Conservation (phyloP, 2,329 filamentous ascomycete genomes). For the Stenocarpella maydis region DNA sequence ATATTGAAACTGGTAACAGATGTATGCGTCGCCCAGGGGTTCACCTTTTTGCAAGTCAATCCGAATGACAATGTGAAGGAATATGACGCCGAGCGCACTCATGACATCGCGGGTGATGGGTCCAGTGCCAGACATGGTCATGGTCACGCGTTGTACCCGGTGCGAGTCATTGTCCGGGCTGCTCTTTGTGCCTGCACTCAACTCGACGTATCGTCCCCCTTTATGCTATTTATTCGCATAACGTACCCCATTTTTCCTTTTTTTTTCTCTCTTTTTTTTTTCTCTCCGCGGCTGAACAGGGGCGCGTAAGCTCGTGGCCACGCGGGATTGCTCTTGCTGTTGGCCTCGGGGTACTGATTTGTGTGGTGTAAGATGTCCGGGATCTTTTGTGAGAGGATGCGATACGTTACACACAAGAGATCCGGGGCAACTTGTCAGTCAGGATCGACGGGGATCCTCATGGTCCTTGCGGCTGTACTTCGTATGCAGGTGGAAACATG, state of each 20-base stretch:
- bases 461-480: not conserved
- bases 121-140: not conserved
- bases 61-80: not conserved
- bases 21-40: not conserved
- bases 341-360: not conserved
- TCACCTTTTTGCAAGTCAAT: not conserved
- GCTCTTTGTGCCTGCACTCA: too few relatives aligned
- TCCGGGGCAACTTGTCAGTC: not conserved
- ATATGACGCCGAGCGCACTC: not conserved
- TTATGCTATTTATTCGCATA: too few relatives aligned
- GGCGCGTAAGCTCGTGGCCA: not conserved
- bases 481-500: not conserved
- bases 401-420: not conserved
- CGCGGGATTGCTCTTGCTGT: not conserved
- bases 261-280: not conserved
- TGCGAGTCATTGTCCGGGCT: constrained; percentile 16
- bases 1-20: not conserved
- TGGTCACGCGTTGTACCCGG: not conserved
- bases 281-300: not conserved
- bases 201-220: too few relatives aligned
- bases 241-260: too few relatives aligned
- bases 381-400: too few relatives aligned
- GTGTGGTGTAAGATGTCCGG: not conserved
- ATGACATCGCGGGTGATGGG: not conserved
- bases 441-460: constrained; percentile 19